Base-by-base conservation (phyloP, 805 yeast genomes). In the Metschnikowia anglica region DNA sequence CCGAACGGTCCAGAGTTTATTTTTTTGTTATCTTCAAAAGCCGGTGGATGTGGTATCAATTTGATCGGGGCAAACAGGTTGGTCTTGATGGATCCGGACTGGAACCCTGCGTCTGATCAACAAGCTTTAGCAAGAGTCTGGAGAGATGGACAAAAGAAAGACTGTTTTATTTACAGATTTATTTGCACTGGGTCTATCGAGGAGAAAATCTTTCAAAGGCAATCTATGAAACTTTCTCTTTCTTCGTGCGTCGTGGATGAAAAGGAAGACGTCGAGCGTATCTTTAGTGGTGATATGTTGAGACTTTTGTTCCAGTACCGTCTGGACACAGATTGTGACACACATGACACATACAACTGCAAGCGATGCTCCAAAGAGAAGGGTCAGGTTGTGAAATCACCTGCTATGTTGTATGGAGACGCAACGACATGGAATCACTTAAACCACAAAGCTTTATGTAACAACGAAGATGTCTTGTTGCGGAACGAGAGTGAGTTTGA, bases 101-200 rank as follows among this genome's bases (percentile, higher is more conserved):
- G 99, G 99, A 91, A 91, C 58, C 99, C 99, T 0, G 98, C 99
- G 0, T 84, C 96, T 1, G 99, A 91, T 60, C 98, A 93, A 61
- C 99, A 91, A 65, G 98, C 98, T 0, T 72, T 93, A 48, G 98
- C 98, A 0, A 78, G 99, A 63, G 96, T 93, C 4, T 93, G 98
- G 98, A 81, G 99, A 73, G 99, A 93, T 66, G 99, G 99, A 0
- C 99, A 91, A 60, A 91, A 87, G 73, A 93, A 91, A 63, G 96
- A 87, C 62, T 93, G 99, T 68, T 91, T 85, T 57, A 93, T 91
- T 30, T 93, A 93, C 63, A 73, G 99, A 53, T 90, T 93, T 54
- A 90, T 91, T 44, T 78, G 95, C 5, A 89, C 98, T 0, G 99
- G 99, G 10, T 81, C 96, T 1, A 93, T 91, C 41, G 99, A 91